Evolutionary conservation across 2,329 filamentous ascomycete genomes (phyloP), one percentile per base, ranked within the genome.

Genomic region (Colletotrichum orchidophilum): DNA sequence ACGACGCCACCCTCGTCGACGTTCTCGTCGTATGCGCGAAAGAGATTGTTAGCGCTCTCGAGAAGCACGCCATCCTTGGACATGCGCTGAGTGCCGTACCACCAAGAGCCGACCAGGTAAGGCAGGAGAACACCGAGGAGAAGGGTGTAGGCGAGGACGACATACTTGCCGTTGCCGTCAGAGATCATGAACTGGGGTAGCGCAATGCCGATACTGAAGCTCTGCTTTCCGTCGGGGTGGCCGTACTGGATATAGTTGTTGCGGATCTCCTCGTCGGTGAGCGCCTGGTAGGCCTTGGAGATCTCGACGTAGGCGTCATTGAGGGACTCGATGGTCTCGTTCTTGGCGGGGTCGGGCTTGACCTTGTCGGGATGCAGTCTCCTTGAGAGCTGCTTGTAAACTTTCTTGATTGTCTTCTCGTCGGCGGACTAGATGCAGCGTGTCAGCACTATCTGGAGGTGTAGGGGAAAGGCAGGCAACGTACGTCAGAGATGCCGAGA

Each of bases 181-280:
- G 94, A 93, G 66, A 99, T 89, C 77, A 99, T 95, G 82, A 96
- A 94, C 80, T 96, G 93, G 55, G 96, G 96, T 55, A 99, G 88
- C 55, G 96, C 96, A 75, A 99, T 99, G 74, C 96, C 96, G 78
- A 99, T 98, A 83, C 95, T 98, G 83, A 95, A 96, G 81, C 95
- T 96, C 84, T 99, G 96, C 87, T 98, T 98, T 79, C 96, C 96
- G 80, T 99, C 96, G 7, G 96, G 96, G 81, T 99, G 95, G 66
- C 96, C 96, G 78, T 93, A 99, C 81, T 97, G 93, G 63, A 97
- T 91, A 82, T 94, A 99, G 85, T 99, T 99, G 84, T 97, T 97
- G 78, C 96, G 93, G 72, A 98, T 89, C 52, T 98, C 96, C 83
- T 99, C 97, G 79, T 99, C 96, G 5, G 97, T 99, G 59, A 99